These are phyloP conservation scores for Graphilbum ipis-grandicollis DNA, from an alignment of 2,329 filamentous ascomycete genomes.

Conservation along the genomic window DNA sequence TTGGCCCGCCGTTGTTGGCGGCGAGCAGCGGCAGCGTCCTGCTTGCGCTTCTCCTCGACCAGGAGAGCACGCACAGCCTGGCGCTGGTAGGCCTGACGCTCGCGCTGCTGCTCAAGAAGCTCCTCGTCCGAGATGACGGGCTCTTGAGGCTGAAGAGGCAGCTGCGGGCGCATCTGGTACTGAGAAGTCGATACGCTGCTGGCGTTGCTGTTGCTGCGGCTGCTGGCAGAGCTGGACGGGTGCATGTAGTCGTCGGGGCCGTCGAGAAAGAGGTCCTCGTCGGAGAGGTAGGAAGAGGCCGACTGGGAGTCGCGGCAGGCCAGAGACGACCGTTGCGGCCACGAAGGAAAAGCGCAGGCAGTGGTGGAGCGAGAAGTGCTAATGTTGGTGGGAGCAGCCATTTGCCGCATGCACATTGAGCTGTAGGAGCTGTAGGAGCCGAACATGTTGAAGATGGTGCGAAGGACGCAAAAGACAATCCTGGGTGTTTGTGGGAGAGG, in stretches of 20 bases:
- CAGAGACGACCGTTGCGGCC: conserved; percentile 37
- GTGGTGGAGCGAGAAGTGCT: conserved; percentile 17
- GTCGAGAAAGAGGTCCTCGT: conserved; percentile 43
- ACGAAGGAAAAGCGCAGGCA: conserved; percentile 39
- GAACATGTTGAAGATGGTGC: conserved; percentile 30
- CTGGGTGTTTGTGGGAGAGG: background rate
- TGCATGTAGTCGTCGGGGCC: conserved; percentile 32
- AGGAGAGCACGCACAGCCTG: conserved; percentile 33
- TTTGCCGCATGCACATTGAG: conserved; percentile 23
- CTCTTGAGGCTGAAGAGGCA: background rate
- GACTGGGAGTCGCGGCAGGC: conserved; percentile 22
- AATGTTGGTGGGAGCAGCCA: conserved; percentile 28
- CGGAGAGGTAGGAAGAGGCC: conserved; percentile 40
- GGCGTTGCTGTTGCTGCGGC: conserved; percentile 25
- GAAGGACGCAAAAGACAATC: no score
- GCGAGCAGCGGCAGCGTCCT: conserved; percentile 16
- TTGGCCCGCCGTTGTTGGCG: conserved; percentile 13
- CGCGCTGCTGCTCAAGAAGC: conserved; percentile 30
- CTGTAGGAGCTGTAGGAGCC: conserved; percentile 31
- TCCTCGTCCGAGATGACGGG: conserved; percentile 25
- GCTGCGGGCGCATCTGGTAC: conserved; percentile 9
- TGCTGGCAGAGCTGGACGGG: conserved; percentile 21
- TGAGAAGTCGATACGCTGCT: conserved; percentile 22
- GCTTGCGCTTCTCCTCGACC: conserved; percentile 33
- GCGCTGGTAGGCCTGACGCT: conserved; percentile 31